These are phyloP conservation scores for Leptodermis oblonga DNA, from an alignment of 257 asterid genomes.

Conservation along the genomic window DNA sequence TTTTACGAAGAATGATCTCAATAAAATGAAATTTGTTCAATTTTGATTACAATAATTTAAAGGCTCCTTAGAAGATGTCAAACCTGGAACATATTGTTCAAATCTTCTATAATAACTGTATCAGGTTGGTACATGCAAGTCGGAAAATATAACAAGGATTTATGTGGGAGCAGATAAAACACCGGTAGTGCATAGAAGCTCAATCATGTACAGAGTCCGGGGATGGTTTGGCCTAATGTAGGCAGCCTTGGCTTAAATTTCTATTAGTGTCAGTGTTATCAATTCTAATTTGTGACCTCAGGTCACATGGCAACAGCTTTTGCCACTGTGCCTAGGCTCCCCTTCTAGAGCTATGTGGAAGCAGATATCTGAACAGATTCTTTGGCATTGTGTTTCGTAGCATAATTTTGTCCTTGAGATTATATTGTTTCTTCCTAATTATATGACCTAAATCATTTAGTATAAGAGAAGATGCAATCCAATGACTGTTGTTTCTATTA, in stretches of 20 bases:
- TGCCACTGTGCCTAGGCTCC: too few relatives aligned
- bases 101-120: neutral
- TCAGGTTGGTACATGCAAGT: neutral
- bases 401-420: neutral
- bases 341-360: neutral
- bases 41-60: too few relatives aligned
- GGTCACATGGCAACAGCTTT: too few relatives aligned
- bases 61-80: neutral
- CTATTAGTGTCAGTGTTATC: neutral
- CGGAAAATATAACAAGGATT: neutral
- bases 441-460: neutral
- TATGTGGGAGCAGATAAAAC: neutral
- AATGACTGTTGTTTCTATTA: neutral
- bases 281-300: neutral
- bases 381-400: neutral
- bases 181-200: too few relatives aligned
- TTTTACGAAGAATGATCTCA: neutral
- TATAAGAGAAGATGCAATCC: neutral
- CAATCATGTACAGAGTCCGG: too few relatives aligned
- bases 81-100: neutral
- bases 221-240: neutral
- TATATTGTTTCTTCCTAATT: neutral
- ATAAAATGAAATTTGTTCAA: neutral
- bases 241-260: neutral
- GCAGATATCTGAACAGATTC: neutral